Evolutionary conservation across 2,329 filamentous ascomycete genomes (phyloP), one percentile per base, ranked within the genome.

Genomic region (Trichoderma gracile): DNA sequence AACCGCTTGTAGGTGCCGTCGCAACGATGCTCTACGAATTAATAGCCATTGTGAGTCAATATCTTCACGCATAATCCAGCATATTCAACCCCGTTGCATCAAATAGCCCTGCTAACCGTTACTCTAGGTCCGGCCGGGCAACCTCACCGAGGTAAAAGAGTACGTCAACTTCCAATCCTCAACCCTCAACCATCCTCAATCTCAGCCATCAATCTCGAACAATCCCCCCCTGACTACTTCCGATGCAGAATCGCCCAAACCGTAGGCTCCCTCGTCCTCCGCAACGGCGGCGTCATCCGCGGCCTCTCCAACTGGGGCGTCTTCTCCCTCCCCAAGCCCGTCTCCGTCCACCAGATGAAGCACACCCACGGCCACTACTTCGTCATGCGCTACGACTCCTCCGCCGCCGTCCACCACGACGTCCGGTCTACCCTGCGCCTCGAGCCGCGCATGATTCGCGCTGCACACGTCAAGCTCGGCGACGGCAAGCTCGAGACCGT

Each of bases 281-380:
- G 86, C 71, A 86, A 89, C 69, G 90, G 90, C 76, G 95, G 95
- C 77, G 93, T 97, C 64, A 87, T 99, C 74, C 93, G 95, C 71
- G 93, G 93, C 75, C 84, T 96, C 74, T 89, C 89, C 71, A 99
- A 99, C 84, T 99, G 95, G 95, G 95, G 95, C 75, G 85, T 91
- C 71, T 97, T 95, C 80, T 84, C 89, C 54, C 89, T 99, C 19
- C 94, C 95, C 54, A 90, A 88, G 70, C 87, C 92, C 67, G 84
- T 89, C 65, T 89, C 88, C 67, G 89, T 89, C 74, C 89, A 96
- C 78, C 93, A 97, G 79, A 87, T 90, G 71, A 88, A 87, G 69
- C 90, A 98, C 84, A 86, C 86, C 69, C 85, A 88, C 70, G 95
- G 95, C 63, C 93, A 98, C 81, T 96, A 99, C 84, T 99, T 99